phyloP scores from a whole-genome alignment of 1,284 basidiomycete species.

The Cryptococcus hybrid region DNA sequence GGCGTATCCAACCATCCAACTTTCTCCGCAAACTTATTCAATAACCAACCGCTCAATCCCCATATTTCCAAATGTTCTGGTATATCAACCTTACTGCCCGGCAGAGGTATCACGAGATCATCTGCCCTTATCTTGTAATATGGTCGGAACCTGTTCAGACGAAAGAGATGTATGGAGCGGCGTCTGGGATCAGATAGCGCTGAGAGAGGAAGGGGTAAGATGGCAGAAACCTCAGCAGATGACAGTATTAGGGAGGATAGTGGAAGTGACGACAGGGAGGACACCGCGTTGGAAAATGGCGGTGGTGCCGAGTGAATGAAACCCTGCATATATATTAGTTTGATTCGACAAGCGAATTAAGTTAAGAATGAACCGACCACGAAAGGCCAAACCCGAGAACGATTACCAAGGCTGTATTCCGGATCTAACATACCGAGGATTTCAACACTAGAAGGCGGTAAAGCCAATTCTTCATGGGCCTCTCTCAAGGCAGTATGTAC shows the following conservation, averaged over 20 bases:
- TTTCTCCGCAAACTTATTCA: constrained; percentile 28
- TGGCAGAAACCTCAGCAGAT: constrained; percentile 32
- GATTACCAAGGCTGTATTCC: constrained; percentile 43
- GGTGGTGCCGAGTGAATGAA: constrained; percentile 22
- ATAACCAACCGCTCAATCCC: constrained; percentile 46
- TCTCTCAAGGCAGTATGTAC: constrained; percentile 39
- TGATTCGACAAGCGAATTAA: background rate
- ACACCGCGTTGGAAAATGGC: constrained; percentile 3
- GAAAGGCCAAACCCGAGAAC: constrained; percentile 43
- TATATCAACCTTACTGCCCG: background rate
- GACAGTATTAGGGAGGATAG: constrained; percentile 24
- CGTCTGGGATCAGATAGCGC: constrained; percentile 17
- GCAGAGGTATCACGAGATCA: constrained; percentile 21
- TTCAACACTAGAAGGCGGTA: constrained; percentile 30
- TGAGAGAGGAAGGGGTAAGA: constrained; percentile 36
- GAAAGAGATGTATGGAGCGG: constrained; percentile 33
- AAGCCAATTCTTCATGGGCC: constrained; percentile 37
- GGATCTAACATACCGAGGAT: constrained; percentile 36
- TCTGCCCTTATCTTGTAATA: constrained; percentile 36
- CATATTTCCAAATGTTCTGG: constrained; percentile 32
- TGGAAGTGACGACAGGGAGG: constrained; percentile 25
- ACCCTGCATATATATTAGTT: constrained; percentile 13
- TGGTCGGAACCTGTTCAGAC: constrained; percentile 29
- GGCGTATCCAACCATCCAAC: constrained; percentile 34
- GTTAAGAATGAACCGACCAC: constrained; percentile 25